Evolutionary conservation across 169 alveolate genomes (phyloP), one percentile per base, ranked within the genome.

Genomic region (Eimeria maxima): DNA sequence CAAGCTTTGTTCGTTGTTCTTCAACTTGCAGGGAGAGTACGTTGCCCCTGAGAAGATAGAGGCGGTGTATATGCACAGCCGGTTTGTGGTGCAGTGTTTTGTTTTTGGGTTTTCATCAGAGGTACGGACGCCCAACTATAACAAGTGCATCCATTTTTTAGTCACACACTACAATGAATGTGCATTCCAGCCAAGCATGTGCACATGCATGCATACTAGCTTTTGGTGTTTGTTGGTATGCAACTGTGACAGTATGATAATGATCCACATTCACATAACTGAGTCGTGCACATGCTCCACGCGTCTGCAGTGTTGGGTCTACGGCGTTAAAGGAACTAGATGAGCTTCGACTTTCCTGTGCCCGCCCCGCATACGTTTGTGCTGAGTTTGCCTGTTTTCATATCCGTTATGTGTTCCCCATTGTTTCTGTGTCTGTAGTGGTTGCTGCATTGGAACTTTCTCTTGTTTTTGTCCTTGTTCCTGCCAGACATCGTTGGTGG

Each of bases 11-110:
- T 55, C 60, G 27, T 74, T 74, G 86, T 42, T 42, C 71, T 80
- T 45, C 27, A 42, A 20, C n/a, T 1, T 65, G 57, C 86, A 95
- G 96, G 99, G 99, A 2, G 99, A 99, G 96, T 99, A 99, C 96
- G 99, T 99, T 27, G 99, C 99, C 55, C 99, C 99, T 14, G 99
- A 99, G 94, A 98, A 98, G 96, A 97, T 99, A 47, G 99, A 98
- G 94, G 96, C 98, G 42, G 86, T 96, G 65, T 97, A 97, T 81
- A 63, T 88, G 63, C 97, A 98, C 90, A 93, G 98, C 16, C 97
- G 97, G 14, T 97, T 95, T 42, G 97, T 98, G 67, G 96, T 96
- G 27, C 98, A 98, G 94, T 97, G 98, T 24, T 98, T 98, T 95
- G 99, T 98, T 20, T 97, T 97, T 95, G 99, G 99, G 27, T 98